phyloP scores from a whole-genome alignment of 371 early-diverging fungal species.

The Rhizopus sp. region DNA sequence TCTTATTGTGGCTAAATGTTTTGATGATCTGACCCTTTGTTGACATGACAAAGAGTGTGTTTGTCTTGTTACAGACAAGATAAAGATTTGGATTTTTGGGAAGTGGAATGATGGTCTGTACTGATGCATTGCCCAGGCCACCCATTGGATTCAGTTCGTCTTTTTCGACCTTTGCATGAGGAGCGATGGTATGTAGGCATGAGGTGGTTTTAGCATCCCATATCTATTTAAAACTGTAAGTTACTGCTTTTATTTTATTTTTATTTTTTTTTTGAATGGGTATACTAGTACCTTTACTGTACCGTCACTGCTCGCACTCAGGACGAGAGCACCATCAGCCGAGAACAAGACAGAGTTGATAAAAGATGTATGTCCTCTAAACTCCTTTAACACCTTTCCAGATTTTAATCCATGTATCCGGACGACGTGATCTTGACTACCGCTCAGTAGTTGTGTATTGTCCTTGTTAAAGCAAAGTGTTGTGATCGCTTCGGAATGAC shows the following conservation, averaged over 20 bases:
- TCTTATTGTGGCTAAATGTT: conserved; percentile 35
- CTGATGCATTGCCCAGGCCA: conserved; percentile 30
- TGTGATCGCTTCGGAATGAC: conserved; percentile 86
- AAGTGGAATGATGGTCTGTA: conserved; percentile 34
- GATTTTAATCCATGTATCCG: conserved; percentile 88
- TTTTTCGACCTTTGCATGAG: conserved; percentile 25
- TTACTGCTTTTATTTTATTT: background rate
- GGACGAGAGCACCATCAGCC: conserved; percentile 62
- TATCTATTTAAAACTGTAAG: conserved; percentile 44
- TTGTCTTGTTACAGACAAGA: conserved; percentile 74
- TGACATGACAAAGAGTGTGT: conserved; percentile 61
- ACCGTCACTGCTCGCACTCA: conserved; percentile 88
- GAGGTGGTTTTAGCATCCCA: conserved; percentile 64
- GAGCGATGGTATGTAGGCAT: conserved; percentile 30
- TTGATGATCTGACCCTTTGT: conserved; percentile 57
- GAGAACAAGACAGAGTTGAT: conserved; percentile 80
- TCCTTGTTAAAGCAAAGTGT: conserved; percentile 76
- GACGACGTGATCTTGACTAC: conserved; percentile 79
- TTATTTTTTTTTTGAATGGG: background rate
- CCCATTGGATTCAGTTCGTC: conserved; percentile 27
- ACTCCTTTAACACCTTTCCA: conserved; percentile 86
- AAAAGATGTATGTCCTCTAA: conserved; percentile 87
- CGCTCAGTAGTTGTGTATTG: conserved; percentile 73
- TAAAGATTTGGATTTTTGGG: conserved; percentile 63
- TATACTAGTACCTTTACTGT: conserved; percentile 67